These are phyloP conservation scores for Wickerhamiella musiphila DNA, from an alignment of 805 yeast genomes.

Conservation along the genomic window DNA sequence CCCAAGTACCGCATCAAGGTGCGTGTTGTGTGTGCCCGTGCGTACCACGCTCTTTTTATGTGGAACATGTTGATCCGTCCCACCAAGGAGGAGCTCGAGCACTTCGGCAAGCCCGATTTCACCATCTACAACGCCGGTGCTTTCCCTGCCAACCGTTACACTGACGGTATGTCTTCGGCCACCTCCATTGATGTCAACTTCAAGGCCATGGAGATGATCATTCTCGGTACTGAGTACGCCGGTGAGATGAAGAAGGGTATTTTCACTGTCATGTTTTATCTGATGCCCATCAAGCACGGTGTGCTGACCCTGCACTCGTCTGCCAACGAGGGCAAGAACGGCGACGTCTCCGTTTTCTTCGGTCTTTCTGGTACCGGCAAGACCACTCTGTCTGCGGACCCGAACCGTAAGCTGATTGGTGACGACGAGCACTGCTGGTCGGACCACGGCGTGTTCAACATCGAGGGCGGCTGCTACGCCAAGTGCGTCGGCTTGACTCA, in stretches of 20 bases:
- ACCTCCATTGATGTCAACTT: slow-evolving; percentile 94
- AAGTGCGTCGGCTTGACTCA: slow-evolving; percentile 78
- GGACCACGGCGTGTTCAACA: slow-evolving; percentile 93
- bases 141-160: slow-evolving; percentile 93
- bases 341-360: slow-evolving; percentile 88
- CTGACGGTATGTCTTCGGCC: slow-evolving; percentile 92
- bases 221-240: slow-evolving; percentile 96
- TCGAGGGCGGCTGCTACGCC: slow-evolving; percentile 99
- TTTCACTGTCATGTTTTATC: slow-evolving; percentile 95
- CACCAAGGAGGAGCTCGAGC: slow-evolving; percentile 66
- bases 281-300: slow-evolving; percentile 88
- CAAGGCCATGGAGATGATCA: slow-evolving; percentile 96
- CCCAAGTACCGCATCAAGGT: slow-evolving; percentile 93
- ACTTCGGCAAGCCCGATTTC: slow-evolving; percentile 95
- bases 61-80: slow-evolving; percentile 96
- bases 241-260: slow-evolving; percentile 99
- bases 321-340: slow-evolving; percentile 72
- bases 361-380: slow-evolving; percentile 98
- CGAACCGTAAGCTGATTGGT: slow-evolving; percentile 83
- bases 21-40: slow-evolving; percentile 92
- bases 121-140: slow-evolving; percentile 97
- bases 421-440: slow-evolving; percentile 99
- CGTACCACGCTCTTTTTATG: slow-evolving; percentile 96
- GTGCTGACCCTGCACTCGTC: slow-evolving; percentile 91
- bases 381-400: slow-evolving; percentile 93